Evolutionary conservation across 345 rosid genomes (phyloP).

Genomic region (Moricandia arvensis): DNA sequence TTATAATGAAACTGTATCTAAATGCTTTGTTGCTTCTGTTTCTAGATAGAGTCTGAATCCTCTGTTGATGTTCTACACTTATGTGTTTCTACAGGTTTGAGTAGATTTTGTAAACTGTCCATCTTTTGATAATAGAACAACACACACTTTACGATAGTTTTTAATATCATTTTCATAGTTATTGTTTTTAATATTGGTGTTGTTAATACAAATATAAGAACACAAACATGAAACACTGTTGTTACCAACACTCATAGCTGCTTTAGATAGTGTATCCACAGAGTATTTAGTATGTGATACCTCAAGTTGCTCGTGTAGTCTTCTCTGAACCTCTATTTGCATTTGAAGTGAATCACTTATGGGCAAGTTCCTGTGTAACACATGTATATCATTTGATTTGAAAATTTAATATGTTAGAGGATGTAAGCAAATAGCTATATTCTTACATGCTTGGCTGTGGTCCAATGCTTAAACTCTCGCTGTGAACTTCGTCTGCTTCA

Average conservation of each 20-base stretch:
- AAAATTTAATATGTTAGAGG: not conserved
- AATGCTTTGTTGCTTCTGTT: slow-evolving; percentile 17
- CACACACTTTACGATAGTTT: not conserved
- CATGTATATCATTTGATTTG: not conserved
- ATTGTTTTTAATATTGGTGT: too few relatives aligned
- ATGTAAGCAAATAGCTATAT: slow-evolving; percentile 13
- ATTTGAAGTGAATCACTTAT: slow-evolving; percentile 77
- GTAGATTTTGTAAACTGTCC: not conserved
- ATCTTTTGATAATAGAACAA: not conserved
- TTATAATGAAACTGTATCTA: slow-evolving; percentile 26
- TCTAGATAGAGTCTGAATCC: slow-evolving; percentile 43
- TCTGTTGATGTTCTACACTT: slow-evolving; percentile 38
- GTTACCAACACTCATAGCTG: not conserved
- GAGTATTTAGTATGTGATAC: slow-evolving; percentile 40
- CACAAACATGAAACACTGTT: not conserved
- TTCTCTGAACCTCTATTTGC: slow-evolving; percentile 88
- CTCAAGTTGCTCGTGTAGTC: slow-evolving; percentile 94
- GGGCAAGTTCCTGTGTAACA: slow-evolving; percentile 55
- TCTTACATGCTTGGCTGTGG: slow-evolving; percentile 73
- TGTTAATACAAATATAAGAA: not conserved
- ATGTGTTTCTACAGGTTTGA: slow-evolving; percentile 7
- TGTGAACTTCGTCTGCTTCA: slow-evolving; percentile 55
- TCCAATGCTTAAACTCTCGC: slow-evolving; percentile 56
- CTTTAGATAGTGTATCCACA: slow-evolving; percentile 2
- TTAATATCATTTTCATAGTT: not conserved